phyloP scores from a whole-genome alignment of 139 green algal species.

The Yamagishiella unicocca region DNA sequence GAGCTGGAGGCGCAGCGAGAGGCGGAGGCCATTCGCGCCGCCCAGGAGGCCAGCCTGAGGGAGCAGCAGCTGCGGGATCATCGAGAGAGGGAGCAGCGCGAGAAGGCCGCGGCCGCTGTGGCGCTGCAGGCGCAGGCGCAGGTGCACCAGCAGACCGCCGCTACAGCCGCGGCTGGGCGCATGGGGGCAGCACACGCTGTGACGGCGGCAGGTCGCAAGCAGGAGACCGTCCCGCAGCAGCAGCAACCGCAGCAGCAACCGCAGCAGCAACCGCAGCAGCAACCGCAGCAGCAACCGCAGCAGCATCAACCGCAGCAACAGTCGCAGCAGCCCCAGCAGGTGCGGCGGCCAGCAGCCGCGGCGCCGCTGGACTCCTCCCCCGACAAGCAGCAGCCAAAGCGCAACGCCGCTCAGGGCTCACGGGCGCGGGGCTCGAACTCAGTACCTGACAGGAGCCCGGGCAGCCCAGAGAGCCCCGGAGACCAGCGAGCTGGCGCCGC shows the following conservation, averaged over 20 bases:
- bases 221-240: background rate
- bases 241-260: background rate
- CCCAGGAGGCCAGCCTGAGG: constrained; percentile 64
- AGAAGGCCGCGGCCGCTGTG: background rate
- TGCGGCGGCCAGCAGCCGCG: constrained; percentile 31
- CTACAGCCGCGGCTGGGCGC: background rate
- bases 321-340: too few species aligned
- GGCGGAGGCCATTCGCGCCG: constrained; percentile 68
- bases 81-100: constrained; percentile 13
- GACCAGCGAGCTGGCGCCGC: background rate
- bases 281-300: background rate
- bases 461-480: background rate
- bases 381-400: constrained; percentile 30
- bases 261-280: too few species aligned
- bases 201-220: background rate
- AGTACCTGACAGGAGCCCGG: background rate
- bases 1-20: constrained; percentile 65
- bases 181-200: background rate
- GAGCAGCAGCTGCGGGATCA: constrained; percentile 49
- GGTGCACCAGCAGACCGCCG: background rate
- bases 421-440: background rate
- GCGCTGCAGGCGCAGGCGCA: background rate
- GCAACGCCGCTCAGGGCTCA: constrained; percentile 1
- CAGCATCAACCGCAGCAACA: background rate
- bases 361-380: background rate